Base-by-base conservation (phyloP, 2,329 filamentous ascomycete species). In the Helminthosporium solani region DNA sequence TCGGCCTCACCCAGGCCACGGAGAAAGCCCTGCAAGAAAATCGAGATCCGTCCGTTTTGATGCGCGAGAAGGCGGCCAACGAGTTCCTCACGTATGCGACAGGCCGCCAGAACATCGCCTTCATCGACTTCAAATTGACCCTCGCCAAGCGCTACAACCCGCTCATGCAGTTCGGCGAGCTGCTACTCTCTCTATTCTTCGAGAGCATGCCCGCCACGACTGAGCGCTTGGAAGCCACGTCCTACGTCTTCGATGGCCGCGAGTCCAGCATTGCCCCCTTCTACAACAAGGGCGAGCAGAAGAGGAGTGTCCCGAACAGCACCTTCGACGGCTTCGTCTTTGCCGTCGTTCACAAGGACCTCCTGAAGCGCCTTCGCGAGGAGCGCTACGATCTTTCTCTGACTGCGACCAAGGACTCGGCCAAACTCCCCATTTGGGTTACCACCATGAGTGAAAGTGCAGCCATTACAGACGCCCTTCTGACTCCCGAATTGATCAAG, bases 381-480 rank as follows among this genome's bases (percentile, higher is more conserved):
- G 90, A 96, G 53, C 88, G 94, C 60, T 99, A 96, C 74, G 94
- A 99, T 69, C 77, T 96, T 44, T 95, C 89, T 42, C 81, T 99
- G 58, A 96, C 94, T 33, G 84, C 85, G 55, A 96, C 92, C 67
- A 96, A 95, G 79, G 94, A 99, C 64, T 83, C 91, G 73, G 68
- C 86, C 44, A 96, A 95, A 78, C 83, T 99, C 27, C 92, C 94
- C 27, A 74, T 80, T 54, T 99, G 91, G 91, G 78, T 86, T 44
- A 96, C 90, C 11, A 83, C 96, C 65, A 97, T 99, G 94, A 95
- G 85, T 66, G 94, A 99, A 78, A 96, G 86, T 72, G 90, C 91
- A 47, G 94, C 97, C 74, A 86, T 99, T 60, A 96, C 91, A 11
- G 88, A 96, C 36, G 78, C 83, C 6, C 76, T 99, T 56, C 80